Base-by-base conservation (phyloP, 495 filamentous ascomycete species). In the Neurospora sp. region DNA sequence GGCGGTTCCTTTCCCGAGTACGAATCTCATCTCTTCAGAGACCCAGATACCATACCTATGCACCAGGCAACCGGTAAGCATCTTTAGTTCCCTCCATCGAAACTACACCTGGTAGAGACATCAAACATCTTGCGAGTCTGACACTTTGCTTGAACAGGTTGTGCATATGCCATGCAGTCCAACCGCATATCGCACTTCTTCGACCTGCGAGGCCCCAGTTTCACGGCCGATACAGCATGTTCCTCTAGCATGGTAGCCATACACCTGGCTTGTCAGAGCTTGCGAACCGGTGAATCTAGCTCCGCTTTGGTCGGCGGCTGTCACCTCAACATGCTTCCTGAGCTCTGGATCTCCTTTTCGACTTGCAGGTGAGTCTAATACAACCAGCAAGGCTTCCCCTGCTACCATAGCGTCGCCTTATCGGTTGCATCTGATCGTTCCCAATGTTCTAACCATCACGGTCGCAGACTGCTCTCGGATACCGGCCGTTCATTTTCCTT, bases 1-100 rank as follows among this genome's bases (percentile, higher is more conserved):
- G 93, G 93, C 44, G 92, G 93, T 76, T 93, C 92, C 3, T 93
- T 92, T 78, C 91, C 93, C 44, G 93, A 97, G 75, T 96, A 93
- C 80, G 88, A 91, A 82, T 92, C 94, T 48, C 90, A 94, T 90
- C 77, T 92, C 83, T 91, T 77, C 85, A 76, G 94, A 76, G 92
- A 96, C 74, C 88, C 93, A 59, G 93, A 94, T 61, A 85, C 81
- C 14, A 84, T 84, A 72, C 83, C 83, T 38, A 85, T 84, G 82
- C 83, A 84, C 70, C 83, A 85, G 72, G 83, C 83, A 16, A 85
- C 83, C 41, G 83, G 83, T 82, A 69, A 79, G 75, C 16, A 12
- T 40, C 35, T 27, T 38, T 38, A 7, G 22, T 69, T 40, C 69
- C 39, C 12, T 14, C 14, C 35, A 8, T 42, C 53, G 9, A 18